phyloP scores from a whole-genome alignment of 148 eudicot genomes.

The Vaccinium darrowii region DNA sequence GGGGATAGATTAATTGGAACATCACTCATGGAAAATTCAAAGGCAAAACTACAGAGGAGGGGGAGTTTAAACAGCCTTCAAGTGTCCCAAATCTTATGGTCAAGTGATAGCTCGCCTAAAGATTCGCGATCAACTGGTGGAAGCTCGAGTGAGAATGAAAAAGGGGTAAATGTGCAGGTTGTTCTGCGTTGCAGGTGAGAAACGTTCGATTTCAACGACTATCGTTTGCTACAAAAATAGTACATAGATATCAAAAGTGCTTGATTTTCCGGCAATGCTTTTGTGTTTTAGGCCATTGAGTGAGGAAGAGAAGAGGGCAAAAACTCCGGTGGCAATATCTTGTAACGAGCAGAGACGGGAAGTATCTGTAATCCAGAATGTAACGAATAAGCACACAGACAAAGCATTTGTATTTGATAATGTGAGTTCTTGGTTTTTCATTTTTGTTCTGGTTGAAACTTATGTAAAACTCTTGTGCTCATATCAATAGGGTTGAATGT shows the following conservation, averaged over 20 bases:
- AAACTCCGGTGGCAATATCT: conserved; percentile 20
- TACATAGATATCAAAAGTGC: neutral
- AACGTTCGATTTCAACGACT: too few relatives aligned
- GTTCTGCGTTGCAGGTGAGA: conserved; percentile 35
- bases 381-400: conserved; percentile 24
- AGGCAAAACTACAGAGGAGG: conserved; percentile 21
- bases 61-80: conserved; percentile 20
- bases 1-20: neutral
- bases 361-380: conserved; percentile 20
- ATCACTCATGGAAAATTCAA: conserved; percentile 26
- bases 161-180: conserved; percentile 35
- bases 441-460: neutral
- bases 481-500: neutral
- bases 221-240: neutral
- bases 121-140: conserved; percentile 15
- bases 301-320: conserved; percentile 30
- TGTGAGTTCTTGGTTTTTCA: conserved; percentile 11
- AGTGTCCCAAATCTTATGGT: conserved; percentile 22
- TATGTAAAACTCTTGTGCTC: neutral
- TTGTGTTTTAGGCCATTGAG: conserved; percentile 34
- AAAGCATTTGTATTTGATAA: conserved; percentile 32
- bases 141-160: conserved; percentile 17
- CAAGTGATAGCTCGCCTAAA: conserved; percentile 15
- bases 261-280: neutral
- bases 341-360: conserved; percentile 29